Percentiles rank a stretch among this genome's conserved stretches.
Evolutionary conservation across 2,329 filamentous ascomycete genomes (phyloP).

Genomic region (Atkinsonella hypoxylon): DNA sequence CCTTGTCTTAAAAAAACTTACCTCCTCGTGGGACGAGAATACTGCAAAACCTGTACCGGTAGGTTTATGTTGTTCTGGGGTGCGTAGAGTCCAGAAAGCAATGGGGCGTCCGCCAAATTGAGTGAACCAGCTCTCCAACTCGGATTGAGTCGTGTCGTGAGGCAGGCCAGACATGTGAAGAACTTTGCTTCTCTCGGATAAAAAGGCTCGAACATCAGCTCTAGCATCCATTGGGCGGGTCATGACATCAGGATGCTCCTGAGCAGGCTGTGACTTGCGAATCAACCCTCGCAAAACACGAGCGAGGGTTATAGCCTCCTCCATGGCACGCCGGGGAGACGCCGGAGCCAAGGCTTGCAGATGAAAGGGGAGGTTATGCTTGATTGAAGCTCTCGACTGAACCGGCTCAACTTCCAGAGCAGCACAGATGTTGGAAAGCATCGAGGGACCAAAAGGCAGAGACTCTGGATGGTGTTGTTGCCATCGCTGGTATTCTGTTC

Average conservation of each 20-base stretch:
- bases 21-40: slow-evolving; percentile 98
- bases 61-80: slow-evolving; percentile 98
- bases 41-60: slow-evolving; percentile 96
- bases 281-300: slow-evolving; percentile 86
- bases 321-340: slow-evolving; percentile 90
- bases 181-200: slow-evolving; percentile 94
- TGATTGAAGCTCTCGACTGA: slow-evolving; percentile 94
- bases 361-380: slow-evolving; percentile 97
- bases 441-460: slow-evolving; percentile 88
- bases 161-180: slow-evolving; percentile 95
- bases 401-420: slow-evolving; percentile 96
- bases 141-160: slow-evolving; percentile 96
- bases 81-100: slow-evolving; percentile 96
- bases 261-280: slow-evolving; percentile 86
- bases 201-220: slow-evolving; percentile 89
- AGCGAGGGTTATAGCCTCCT: slow-evolving; percentile 89
- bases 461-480: slow-evolving; percentile 97
- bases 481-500: slow-evolving; percentile 97
- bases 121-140: slow-evolving; percentile 98
- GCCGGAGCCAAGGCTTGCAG: slow-evolving; percentile 91
- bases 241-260: slow-evolving; percentile 89
- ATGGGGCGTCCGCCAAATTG: slow-evolving; percentile 96
- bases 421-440: slow-evolving; percentile 94
- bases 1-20: slow-evolving; percentile 32
- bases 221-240: slow-evolving; percentile 93